These are phyloP conservation scores for Leptomonas pyrrhocoris DNA, from an alignment of 208 protist genomes.

Conservation along the genomic window DNA sequence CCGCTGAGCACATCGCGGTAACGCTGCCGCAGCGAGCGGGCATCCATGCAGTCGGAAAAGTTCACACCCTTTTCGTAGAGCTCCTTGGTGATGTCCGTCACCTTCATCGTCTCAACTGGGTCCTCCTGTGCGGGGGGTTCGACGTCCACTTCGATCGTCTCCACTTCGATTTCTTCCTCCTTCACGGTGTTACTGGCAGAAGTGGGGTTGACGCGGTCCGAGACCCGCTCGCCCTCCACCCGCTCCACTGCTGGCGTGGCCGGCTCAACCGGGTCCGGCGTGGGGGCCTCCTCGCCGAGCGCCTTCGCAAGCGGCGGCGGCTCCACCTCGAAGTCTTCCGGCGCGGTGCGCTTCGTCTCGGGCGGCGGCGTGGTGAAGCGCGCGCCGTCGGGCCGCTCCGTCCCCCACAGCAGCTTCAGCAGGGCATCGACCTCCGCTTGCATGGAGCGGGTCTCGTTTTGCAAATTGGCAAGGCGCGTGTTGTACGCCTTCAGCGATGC, in stretches of 20 bases:
- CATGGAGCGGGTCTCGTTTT: constrained; percentile 85
- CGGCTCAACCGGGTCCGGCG: not conserved
- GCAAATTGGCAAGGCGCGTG: constrained; percentile 76
- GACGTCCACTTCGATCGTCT: constrained; percentile 85
- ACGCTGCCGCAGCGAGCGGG: constrained; percentile 75
- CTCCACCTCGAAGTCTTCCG: constrained; percentile 70
- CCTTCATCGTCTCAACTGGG: constrained; percentile 74
- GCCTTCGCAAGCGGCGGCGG: constrained; percentile 63
- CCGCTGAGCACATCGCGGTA: constrained; percentile 81
- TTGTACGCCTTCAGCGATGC: constrained; percentile 90
- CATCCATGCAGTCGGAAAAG: constrained; percentile 91
- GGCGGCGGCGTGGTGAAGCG: constrained; percentile 65
- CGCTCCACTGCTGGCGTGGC: constrained; percentile 40
- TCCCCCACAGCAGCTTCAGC: constrained; percentile 85
- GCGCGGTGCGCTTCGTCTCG: constrained; percentile 3
- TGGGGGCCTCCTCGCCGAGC: constrained; percentile 35
- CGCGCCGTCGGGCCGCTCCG: constrained; percentile 59
- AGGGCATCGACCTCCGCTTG: constrained; percentile 79
- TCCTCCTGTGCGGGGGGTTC: constrained; percentile 47
- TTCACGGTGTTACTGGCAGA: constrained; percentile 2
- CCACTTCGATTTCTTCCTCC: constrained; percentile 80
- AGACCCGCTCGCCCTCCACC: constrained; percentile 82
- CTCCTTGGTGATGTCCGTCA: constrained; percentile 90
- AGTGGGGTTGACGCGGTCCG: not conserved
- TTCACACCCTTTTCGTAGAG: constrained; percentile 87